These are phyloP conservation scores for Rhodofomes roseus DNA, from an alignment of 1,284 basidiomycete species.

Conservation along the genomic window DNA sequence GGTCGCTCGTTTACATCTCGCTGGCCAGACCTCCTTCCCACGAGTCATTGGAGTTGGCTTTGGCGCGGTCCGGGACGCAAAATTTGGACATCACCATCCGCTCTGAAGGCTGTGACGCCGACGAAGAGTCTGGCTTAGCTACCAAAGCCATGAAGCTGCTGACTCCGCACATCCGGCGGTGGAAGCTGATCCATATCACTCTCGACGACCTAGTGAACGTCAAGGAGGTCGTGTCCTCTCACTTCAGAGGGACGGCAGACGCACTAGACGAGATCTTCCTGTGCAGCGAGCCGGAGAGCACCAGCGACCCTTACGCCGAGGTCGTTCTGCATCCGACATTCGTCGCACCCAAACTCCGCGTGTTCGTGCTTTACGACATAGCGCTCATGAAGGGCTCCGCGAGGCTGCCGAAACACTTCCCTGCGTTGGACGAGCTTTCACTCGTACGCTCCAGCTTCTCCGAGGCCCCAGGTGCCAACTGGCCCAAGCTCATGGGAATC, in stretches of 20 bases:
- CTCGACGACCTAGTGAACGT: background rate
- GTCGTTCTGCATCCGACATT: background rate
- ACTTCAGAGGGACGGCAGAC: background rate
- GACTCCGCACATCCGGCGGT: background rate
- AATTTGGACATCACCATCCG: background rate
- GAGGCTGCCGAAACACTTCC: conserved; percentile 1
- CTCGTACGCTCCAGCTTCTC: background rate
- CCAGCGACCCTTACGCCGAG: background rate
- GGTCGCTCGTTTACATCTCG: background rate
- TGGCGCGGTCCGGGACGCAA: background rate
- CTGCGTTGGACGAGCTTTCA: background rate
- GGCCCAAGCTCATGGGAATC: background rate
- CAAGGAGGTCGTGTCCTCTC: background rate
- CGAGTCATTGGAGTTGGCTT: background rate
- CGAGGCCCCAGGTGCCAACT: background rate
- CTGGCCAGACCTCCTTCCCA: background rate
- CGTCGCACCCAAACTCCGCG: conserved; percentile 1
- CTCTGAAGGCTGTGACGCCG: background rate
- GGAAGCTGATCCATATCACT: background rate
- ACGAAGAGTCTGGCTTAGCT: background rate
- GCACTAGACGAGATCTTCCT: conserved; percentile 2
- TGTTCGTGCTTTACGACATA: conserved; percentile 1
- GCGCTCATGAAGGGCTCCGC: background rate
- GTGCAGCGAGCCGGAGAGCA: background rate
- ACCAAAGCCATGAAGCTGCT: background rate